Evolutionary conservation across 2,329 filamentous ascomycete genomes (phyloP), one percentile per base, ranked within the genome.

Genomic region (Clarireedia paspali): DNA sequence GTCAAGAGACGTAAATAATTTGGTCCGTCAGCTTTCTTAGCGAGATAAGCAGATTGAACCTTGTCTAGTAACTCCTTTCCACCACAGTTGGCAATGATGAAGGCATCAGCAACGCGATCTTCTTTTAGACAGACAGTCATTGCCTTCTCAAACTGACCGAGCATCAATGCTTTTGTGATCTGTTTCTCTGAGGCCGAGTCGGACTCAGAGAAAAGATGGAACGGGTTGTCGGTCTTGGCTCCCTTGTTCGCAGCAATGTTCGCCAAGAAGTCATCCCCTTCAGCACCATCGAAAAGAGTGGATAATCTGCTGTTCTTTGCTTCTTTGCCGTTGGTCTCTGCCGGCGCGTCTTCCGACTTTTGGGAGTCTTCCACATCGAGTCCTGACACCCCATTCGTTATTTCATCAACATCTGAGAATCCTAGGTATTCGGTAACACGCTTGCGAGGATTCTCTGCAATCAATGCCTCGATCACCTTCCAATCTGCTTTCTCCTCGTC

Each of bases 41-140:
- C 87, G 61, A 99, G 83, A 70, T 99, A 99, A 12, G 91, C 85
- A 59, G 88, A 81, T 72, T 97, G 94, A 5, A 92, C 92, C 75
- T 95, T 96, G 66, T 96, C 90, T 45, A 97, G 87, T 58, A 95
- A 87, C 62, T 91, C 88, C 70, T 95, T 90, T 49, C 92, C 94
- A 57, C 94, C 91, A 66, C 91, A 97, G 66, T 97, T 96, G 47
- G 95, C 94, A 68, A 99, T 92, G 76, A 99, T 90, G 73, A 99
- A 96, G 40, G 94, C 94, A 73, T 99, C 94, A 0, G 94, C 94
- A 70, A 97, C 84, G 53, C 91, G 85, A 62, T 95, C 85, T 71
- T 96, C 90, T 66, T 89, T 85, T 15, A 99, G 75, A 65, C 91
- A 96, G 51, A 96, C 83, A 56, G 95, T 88, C 57, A 95, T 85